Evolutionary conservation across 164 flowering plant species (phyloP).

Genomic region (Piper betle): DNA sequence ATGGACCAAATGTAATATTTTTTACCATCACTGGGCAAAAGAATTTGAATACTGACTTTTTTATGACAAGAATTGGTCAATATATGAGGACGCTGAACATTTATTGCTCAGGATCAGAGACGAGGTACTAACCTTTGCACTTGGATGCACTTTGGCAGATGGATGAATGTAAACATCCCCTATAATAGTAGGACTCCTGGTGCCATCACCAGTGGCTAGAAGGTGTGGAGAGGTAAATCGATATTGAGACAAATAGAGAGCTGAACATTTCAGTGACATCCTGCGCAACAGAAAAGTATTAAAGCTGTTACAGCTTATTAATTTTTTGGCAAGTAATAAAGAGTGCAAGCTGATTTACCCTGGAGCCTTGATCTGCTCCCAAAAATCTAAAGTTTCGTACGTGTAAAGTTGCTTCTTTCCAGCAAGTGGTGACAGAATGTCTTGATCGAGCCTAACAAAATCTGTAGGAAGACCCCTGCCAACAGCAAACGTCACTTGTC

Average conservation of each 20-base stretch:
- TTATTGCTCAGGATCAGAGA: background rate
- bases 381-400: slow-evolving; percentile 78
- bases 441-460: slow-evolving; percentile 95
- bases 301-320: background rate
- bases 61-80: too few relatives aligned
- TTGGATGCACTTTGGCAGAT: slow-evolving; percentile 94
- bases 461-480: slow-evolving; percentile 62
- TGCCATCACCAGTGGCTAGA: slow-evolving; percentile 79
- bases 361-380: slow-evolving; percentile 99
- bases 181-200: slow-evolving; percentile 46
- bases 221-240: slow-evolving; percentile 59
- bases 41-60: too few relatives aligned
- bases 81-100: too few relatives aligned
- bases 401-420: slow-evolving; percentile 90
- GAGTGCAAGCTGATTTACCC: slow-evolving; percentile 35
- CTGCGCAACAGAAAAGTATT: slow-evolving; percentile 22
- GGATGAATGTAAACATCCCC: slow-evolving; percentile 95
- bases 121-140: slow-evolving; percentile 66
- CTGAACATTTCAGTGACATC: slow-evolving; percentile 91
- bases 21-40: too few relatives aligned
- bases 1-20: too few relatives aligned
- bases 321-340: background rate
- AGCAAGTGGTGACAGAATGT: slow-evolving; percentile 92
- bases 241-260: slow-evolving; percentile 67
- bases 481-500: background rate